Base-by-base conservation (phyloP, 2,329 filamentous ascomycete species). In the Aspergillus puulaauensis region DNA sequence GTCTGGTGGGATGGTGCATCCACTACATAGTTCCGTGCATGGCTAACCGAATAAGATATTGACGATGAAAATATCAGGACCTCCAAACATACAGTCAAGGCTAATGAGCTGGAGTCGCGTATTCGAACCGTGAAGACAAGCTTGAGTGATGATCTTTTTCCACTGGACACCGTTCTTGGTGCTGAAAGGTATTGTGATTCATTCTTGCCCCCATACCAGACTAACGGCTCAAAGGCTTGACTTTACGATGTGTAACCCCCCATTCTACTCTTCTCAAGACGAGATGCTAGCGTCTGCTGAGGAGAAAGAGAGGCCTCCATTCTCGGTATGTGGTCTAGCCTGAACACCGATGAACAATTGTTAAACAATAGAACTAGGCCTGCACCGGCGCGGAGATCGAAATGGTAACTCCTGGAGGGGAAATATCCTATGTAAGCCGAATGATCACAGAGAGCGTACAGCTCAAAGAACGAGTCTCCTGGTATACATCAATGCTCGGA, bases 211-310 rank as follows among this genome's bases (percentile, higher is more conserved):
- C 41, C 55, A 56, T 53, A 35, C 47, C 49, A 49, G 46, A 55
- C 54, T 63, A 45, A 54, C 50, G 39, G 19, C 53, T 12, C 19
- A 68, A 21, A 80, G 78, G 3, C 79, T 96, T 44, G 88, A 93
- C 70, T 97, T 98, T 71, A 86, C 85, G 58, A 96, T 98, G 86
- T 93, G 89, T 62, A 99, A 99, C 65, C 95, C 95, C 0, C 95
- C 95, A 0, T 99, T 99, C 76, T 98, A 97, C 77, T 74, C 80
- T n/a, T 92, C 90, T 0, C 77, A 83, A 3, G 75, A 81, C 5
- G 91, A 96, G 51, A 84, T 97, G 74, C 64, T 82, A 3, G 75
- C 79, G 4, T 88, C 88, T 1, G 88, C 90, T 0, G 73, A 79
- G 15, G 74, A 81, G 39, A 96, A 97, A 72, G 75, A 81, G 3